Conservation (phyloP, 2,329 filamentous ascomycete species). For the Hymenoscyphus scutula region DNA sequence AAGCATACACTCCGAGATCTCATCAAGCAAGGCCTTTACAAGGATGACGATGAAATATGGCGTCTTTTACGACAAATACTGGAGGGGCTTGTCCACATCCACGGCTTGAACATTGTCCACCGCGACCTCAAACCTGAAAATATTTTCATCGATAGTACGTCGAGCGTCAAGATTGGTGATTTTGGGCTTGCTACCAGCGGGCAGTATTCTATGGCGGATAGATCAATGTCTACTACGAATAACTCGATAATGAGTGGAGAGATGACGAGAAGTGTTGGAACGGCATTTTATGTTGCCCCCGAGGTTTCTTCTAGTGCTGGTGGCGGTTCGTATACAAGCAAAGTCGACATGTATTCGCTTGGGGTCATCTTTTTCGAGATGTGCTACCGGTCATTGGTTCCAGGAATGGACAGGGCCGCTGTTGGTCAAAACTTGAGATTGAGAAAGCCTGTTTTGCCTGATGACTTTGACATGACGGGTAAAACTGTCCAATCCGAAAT, state of each 20-base stretch:
- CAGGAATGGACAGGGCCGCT: constrained; percentile 61
- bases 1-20: constrained; percentile 82
- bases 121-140: constrained; percentile 97
- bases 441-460: constrained; percentile 65
- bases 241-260: constrained; percentile 43
- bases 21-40: constrained; percentile 71
- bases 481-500: constrained; percentile 71
- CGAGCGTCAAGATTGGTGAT: constrained; percentile 93
- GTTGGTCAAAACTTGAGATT: constrained; percentile 68
- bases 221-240: constrained; percentile 33
- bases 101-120: constrained; percentile 88
- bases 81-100: constrained; percentile 86
- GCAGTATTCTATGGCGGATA: constrained; percentile 64
- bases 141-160: constrained; percentile 87
- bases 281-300: constrained; percentile 88
- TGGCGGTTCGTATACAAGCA: constrained; percentile 81
- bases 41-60: constrained; percentile 79
- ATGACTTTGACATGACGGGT: constrained; percentile 69
- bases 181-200: constrained; percentile 92
- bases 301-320: constrained; percentile 76
- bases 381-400: constrained; percentile 65
- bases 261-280: constrained; percentile 71
- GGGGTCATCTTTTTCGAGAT: constrained; percentile 99
- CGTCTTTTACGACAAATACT: constrained; percentile 86
- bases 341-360: constrained; percentile 97